Base-by-base conservation (phyloP, 768 basidiomycete genomes). In the Kwoniella sp. region DNA sequence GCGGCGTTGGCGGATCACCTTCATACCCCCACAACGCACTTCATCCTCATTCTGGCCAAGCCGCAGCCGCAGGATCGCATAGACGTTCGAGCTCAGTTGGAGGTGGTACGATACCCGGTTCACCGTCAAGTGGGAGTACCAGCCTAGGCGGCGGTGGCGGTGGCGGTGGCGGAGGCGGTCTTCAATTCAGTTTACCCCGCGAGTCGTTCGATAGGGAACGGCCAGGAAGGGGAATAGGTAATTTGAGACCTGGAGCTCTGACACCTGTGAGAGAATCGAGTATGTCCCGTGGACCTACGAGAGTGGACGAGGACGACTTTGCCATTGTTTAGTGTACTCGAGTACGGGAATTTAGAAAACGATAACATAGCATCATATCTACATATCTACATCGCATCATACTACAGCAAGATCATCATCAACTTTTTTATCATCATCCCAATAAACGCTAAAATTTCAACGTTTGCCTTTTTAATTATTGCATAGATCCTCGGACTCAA, bases 191-290 rank as follows among this genome's bases (percentile, higher is more conserved):
- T 19, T 17, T 49, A 19, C 48, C 48, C 22, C 53, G 54, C 5
- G 60, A 62, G 40, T 46, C 37, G 15, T 29, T 62, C 21, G 60
- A 62, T 30, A 49, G 54, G 26, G 54, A 57, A 37, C 30, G 44
- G 21, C 40, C 40, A 4, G 56, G 36, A 15, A 57, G 56, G 30
- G 56, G 40, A 10, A 26, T 60, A n/a, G 40, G 50, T 26, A 29
- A 27, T 27, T 15, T 49, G n/a, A 36, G 49, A 26, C n/a, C 46
- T 33, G 55, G 62, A 0, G 33, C 26, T 24, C 46, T 65, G 33
- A 60, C 64, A 2, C 64, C 64, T 21, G 64, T 65, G 15, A 60
- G 48, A 51, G 64, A 65, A 26, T 36, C 40, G n/a, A 27, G 58
- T 12, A 65, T 65, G 64, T 60, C 58, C 9, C 40, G 64, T 6